A percentile compares a stretch with the other conserved stretches of the same genome.
Evolutionary conservation across 2,329 filamentous ascomycete genomes (phyloP).

Genomic region (Diaporthe eres): DNA sequence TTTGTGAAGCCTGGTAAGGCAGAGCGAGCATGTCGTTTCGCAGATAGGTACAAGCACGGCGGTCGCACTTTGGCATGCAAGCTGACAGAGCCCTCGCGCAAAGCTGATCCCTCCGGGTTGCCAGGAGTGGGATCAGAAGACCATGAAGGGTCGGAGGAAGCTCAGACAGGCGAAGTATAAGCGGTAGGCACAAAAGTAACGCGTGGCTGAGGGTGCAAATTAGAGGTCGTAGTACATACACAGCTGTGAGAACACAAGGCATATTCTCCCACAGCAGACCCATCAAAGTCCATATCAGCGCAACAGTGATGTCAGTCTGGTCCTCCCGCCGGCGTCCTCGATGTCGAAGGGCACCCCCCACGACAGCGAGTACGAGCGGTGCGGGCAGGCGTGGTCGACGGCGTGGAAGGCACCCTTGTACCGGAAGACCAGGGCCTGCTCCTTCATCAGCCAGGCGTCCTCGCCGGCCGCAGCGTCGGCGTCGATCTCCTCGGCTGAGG

Average conservation of each 20-base stretch:
- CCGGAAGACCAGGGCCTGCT: conserved; percentile 40
- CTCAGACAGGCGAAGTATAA: background rate
- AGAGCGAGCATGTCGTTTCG: background rate
- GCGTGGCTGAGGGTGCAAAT: background rate
- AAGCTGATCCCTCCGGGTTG: background rate
- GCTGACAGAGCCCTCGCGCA: background rate
- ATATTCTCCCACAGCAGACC: background rate
- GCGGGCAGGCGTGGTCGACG: conserved; percentile 40
- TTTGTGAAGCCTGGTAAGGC: background rate
- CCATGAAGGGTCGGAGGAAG: background rate
- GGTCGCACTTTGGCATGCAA: background rate
- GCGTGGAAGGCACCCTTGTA: conserved; percentile 41
- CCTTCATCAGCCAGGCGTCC: conserved; percentile 38
- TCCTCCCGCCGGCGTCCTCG: conserved; percentile 34
- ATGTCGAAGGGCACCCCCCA: conserved; percentile 39
- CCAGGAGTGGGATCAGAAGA: background rate
- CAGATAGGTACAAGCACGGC: background rate
- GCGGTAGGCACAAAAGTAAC: background rate
- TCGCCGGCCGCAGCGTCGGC: conserved; percentile 36
- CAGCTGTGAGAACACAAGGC: background rate
- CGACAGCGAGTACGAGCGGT: conserved; percentile 37
- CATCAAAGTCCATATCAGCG: background rate
- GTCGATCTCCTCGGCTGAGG: conserved; percentile 15
- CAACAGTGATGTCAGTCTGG: background rate
- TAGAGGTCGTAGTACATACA: background rate